A percentile compares a stretch with the other conserved stretches of the same genome.
phyloP scores from a whole-genome alignment of 805 yeast species.

The Saturnispora saitoi region DNA sequence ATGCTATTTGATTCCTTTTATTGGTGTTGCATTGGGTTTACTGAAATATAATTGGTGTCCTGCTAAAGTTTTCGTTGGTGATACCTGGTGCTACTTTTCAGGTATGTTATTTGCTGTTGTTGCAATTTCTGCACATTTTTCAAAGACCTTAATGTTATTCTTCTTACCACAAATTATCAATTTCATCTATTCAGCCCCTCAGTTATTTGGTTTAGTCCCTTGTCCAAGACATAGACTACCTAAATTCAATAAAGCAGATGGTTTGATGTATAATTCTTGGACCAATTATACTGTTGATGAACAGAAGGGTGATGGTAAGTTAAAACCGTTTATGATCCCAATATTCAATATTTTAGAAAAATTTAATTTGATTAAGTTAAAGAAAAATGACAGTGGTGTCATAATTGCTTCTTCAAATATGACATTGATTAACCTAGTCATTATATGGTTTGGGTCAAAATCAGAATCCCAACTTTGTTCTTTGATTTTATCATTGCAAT shows the following conservation, averaged over 20 bases:
- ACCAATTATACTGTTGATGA: constrained; percentile 33
- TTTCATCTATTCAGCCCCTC: constrained; percentile 88
- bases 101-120: constrained; percentile 99
- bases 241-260: constrained; percentile 54
- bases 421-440: constrained; percentile 75
- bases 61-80: constrained; percentile 91
- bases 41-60: constrained; percentile 84
- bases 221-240: constrained; percentile 97
- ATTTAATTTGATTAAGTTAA: constrained; percentile 40
- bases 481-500: constrained; percentile 53
- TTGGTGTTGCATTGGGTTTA: constrained; percentile 75
- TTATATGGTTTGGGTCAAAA: constrained; percentile 87
- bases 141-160: constrained; percentile 80
- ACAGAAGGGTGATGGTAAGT: constrained; percentile 25
- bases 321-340: constrained; percentile 21
- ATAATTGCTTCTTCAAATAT: constrained; percentile 56
- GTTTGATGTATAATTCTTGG: constrained; percentile 66
- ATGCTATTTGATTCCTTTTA: constrained; percentile 71
- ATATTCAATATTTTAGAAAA: constrained; percentile 40
- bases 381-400: constrained; percentile 21
- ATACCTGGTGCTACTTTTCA: constrained; percentile 93
- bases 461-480: constrained; percentile 72
- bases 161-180: constrained; percentile 88
- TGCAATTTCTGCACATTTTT: constrained; percentile 92
- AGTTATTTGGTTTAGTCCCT: constrained; percentile 74